Percentiles rank a stretch among this genome's conserved stretches.
These are phyloP conservation scores for Mycocalia duriaeana DNA, from an alignment of 1,284 basidiomycete species.

Conservation along the genomic window DNA sequence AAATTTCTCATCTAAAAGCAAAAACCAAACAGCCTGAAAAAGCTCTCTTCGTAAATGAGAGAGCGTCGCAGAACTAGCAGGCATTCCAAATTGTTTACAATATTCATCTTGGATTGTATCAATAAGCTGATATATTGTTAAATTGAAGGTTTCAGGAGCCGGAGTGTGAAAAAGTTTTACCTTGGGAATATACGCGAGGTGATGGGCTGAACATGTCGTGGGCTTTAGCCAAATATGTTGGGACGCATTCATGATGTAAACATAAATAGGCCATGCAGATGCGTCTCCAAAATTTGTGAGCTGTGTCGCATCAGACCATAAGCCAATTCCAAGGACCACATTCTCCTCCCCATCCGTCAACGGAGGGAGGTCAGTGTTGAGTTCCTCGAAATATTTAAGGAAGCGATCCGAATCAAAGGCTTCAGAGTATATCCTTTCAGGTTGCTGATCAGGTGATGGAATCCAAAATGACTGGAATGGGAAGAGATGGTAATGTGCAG, in stretches of 20 bases:
- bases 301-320: slow-evolving; percentile 32
- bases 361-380: slow-evolving; percentile 12
- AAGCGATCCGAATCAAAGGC: slow-evolving; percentile 24
- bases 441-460: slow-evolving; percentile 4
- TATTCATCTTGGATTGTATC: slow-evolving; percentile 18
- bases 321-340: slow-evolving; percentile 22
- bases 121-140: slow-evolving; percentile 15
- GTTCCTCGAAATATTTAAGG: slow-evolving; percentile 19
- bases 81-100: slow-evolving; percentile 7
- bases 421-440: slow-evolving; percentile 23
- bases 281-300: slow-evolving; percentile 27
- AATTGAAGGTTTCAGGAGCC: slow-evolving; percentile 8
- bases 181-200: slow-evolving; percentile 19
- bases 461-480: slow-evolving; percentile 24
- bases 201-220: slow-evolving; percentile 11
- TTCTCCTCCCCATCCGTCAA: slow-evolving; percentile 18
- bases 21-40: slow-evolving; percentile 26
- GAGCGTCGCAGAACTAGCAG: slow-evolving; percentile 13
- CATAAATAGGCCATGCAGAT: slow-evolving; percentile 28
- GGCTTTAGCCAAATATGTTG: slow-evolving; percentile 23
- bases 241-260: slow-evolving; percentile 23
- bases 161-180: slow-evolving; percentile 6
- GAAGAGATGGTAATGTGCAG: slow-evolving; percentile 18
- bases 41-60: slow-evolving; percentile 28
- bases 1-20: slow-evolving; percentile 19